A percentile compares a stretch with the other conserved stretches of the same genome.
These are phyloP conservation scores for Pleurotus eryngii DNA, from an alignment of 768 basidiomycete genomes.

Conservation along the genomic window DNA sequence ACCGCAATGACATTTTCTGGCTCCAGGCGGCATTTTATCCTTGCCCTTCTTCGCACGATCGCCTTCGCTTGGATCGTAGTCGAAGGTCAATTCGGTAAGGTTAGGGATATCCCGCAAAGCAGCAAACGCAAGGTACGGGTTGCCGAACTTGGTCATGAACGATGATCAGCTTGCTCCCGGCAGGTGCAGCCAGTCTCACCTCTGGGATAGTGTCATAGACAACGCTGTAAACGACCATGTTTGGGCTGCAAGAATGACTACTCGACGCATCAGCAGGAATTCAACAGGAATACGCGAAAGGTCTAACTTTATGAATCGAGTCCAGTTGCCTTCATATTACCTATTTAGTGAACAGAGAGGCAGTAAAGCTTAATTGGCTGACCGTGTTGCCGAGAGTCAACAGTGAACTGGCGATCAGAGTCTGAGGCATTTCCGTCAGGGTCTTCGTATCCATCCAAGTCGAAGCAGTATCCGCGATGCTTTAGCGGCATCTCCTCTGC, in stretches of 20 bases:
- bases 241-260: slow-evolving; percentile 69
- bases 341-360: slow-evolving; percentile 1
- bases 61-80: slow-evolving; percentile 53
- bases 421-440: slow-evolving; percentile 28
- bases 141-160: slow-evolving; percentile 40
- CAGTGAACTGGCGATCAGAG: slow-evolving; percentile 39
- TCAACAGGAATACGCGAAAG: not conserved
- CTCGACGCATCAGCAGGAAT: not conserved
- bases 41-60: slow-evolving; percentile 18
- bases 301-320: slow-evolving; percentile 68
- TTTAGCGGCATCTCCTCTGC: slow-evolving; percentile 34
- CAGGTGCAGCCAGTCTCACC: slow-evolving; percentile 27
- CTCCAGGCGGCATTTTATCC: slow-evolving; percentile 24
- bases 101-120: slow-evolving; percentile 45
- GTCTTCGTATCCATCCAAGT: slow-evolving; percentile 56
- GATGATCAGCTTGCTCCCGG: not conserved
- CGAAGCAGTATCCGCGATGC: slow-evolving; percentile 51
- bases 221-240: slow-evolving; percentile 52
- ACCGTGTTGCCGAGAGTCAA: slow-evolving; percentile 55
- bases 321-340: slow-evolving; percentile 61
- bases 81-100: slow-evolving; percentile 56
- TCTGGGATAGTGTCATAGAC: slow-evolving; percentile 60
- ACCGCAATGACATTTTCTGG: slow-evolving; percentile 34
- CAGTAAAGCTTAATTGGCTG: slow-evolving; percentile 12
- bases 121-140: slow-evolving; percentile 61